These are phyloP conservation scores for Hypoxylon subgilvum DNA, from an alignment of 495 filamentous ascomycete species.

Conservation along the genomic window DNA sequence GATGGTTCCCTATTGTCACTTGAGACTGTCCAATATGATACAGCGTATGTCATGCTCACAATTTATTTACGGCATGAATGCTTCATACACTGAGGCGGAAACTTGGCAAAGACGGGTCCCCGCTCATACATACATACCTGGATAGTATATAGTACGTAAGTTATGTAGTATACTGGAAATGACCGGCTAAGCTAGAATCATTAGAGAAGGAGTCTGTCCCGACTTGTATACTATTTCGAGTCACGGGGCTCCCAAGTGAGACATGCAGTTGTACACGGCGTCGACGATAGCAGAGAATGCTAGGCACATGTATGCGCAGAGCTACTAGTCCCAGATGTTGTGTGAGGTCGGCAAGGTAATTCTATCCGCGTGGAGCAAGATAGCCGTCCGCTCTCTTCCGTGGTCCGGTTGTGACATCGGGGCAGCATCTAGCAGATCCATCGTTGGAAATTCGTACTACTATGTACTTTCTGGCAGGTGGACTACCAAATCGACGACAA, in stretches of 20 bases:
- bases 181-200: not conserved
- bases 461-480: not conserved
- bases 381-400: constrained; percentile 11
- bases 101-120: constrained; percentile 12
- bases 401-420: constrained; percentile 7
- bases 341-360: constrained; percentile 31
- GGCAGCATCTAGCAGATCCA: constrained; percentile 1
- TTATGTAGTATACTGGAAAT: not conserved
- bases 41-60: constrained; percentile 28
- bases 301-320: constrained; percentile 9
- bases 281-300: not conserved
- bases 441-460: not conserved
- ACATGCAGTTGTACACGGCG: constrained; percentile 17
- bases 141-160: no score
- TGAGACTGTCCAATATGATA: not conserved
- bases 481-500: no score
- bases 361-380: constrained; percentile 16
- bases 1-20: constrained; percentile 13
- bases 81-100: constrained; percentile 12
- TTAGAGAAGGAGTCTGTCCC: no score
- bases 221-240: constrained; percentile 20
- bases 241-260: constrained; percentile 32
- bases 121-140: not conserved
- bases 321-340: constrained; percentile 20
- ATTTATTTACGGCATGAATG: constrained; percentile 18